These are phyloP conservation scores for Mycena citricolor DNA, from an alignment of 1,284 basidiomycete species.

Conservation along the genomic window DNA sequence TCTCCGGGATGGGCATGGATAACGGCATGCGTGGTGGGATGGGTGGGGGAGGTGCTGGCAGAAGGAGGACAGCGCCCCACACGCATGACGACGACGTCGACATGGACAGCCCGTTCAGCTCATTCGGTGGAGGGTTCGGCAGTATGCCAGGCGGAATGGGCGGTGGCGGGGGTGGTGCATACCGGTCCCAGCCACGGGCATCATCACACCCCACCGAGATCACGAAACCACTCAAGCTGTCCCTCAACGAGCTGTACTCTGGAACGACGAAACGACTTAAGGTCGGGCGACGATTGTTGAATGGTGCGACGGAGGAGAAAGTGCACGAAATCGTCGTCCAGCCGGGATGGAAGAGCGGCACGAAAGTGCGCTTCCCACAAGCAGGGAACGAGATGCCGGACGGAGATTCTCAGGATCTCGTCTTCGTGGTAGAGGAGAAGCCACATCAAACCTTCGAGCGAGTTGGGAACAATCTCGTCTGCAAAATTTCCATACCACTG, in stretches of 20 bases:
- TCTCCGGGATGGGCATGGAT: constrained; percentile 32
- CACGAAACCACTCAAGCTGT: constrained; percentile 81
- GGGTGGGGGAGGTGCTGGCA: constrained; percentile 34
- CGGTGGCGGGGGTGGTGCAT: constrained; percentile 22
- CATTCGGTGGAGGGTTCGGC: constrained; percentile 37
- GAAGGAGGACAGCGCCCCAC: constrained; percentile 32
- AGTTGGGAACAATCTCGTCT: constrained; percentile 79
- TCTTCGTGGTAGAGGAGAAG: constrained; percentile 92
- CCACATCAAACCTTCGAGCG: constrained; percentile 75
- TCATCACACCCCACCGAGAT: constrained; percentile 60
- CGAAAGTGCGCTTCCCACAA: constrained; percentile 86
- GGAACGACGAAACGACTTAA: constrained; percentile 91
- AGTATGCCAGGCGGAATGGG: constrained; percentile 55
- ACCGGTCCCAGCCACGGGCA: background rate
- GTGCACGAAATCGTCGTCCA: constrained; percentile 87
- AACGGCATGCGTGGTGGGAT: constrained; percentile 32
- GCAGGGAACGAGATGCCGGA: constrained; percentile 82
- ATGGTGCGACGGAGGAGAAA: constrained; percentile 84
- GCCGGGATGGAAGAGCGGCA: constrained; percentile 87
- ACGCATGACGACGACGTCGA: constrained; percentile 50
- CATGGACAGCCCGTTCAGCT: constrained; percentile 39
- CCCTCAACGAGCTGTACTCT: constrained; percentile 88
- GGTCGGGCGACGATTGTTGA: constrained; percentile 73
- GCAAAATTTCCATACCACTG: constrained; percentile 66
- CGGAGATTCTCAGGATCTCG: constrained; percentile 81